Conservation (phyloP, 1,139 yeast genomes). For the Petasospora rhodanensis region DNA sequence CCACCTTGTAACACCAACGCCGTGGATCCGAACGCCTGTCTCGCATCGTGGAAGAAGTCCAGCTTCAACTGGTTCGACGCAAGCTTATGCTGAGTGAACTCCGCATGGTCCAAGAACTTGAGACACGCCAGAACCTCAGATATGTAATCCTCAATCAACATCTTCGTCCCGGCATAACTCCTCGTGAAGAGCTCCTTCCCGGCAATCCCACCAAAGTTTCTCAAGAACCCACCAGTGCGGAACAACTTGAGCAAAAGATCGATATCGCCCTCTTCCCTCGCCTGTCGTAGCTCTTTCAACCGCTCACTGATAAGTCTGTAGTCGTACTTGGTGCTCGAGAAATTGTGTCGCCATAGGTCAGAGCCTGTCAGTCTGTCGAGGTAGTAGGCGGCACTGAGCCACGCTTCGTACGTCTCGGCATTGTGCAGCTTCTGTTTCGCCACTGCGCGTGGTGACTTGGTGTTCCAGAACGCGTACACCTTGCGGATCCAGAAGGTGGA, state of each 20-base stretch:
- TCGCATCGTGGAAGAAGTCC: constrained; percentile 85
- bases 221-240: constrained; percentile 69
- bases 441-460: constrained; percentile 23
- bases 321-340: constrained; percentile 78
- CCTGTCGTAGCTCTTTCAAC: constrained; percentile 54
- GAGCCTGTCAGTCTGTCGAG: constrained; percentile 66
- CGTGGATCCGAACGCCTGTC: constrained; percentile 86
- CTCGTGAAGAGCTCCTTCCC: constrained; percentile 75
- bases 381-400: constrained; percentile 54
- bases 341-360: constrained; percentile 82
- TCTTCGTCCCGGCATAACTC: constrained; percentile 83
- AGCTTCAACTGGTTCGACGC: constrained; percentile 47
- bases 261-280: constrained; percentile 57
- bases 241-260: constrained; percentile 61
- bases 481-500: constrained; percentile 52
- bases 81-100: constrained; percentile 15
- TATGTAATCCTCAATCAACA: constrained; percentile 81
- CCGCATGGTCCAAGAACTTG: constrained; percentile 38
- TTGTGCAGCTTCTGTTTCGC: constrained; percentile 22
- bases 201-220: constrained; percentile 91
- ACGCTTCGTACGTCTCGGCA: constrained; percentile 49
- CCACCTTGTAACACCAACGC: constrained; percentile 93
- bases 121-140: constrained; percentile 71
- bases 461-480: constrained; percentile 25
- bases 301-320: constrained; percentile 77